Base-by-base conservation (phyloP, 2,329 filamentous ascomycete species). In the Colletotrichum sp. region DNA sequence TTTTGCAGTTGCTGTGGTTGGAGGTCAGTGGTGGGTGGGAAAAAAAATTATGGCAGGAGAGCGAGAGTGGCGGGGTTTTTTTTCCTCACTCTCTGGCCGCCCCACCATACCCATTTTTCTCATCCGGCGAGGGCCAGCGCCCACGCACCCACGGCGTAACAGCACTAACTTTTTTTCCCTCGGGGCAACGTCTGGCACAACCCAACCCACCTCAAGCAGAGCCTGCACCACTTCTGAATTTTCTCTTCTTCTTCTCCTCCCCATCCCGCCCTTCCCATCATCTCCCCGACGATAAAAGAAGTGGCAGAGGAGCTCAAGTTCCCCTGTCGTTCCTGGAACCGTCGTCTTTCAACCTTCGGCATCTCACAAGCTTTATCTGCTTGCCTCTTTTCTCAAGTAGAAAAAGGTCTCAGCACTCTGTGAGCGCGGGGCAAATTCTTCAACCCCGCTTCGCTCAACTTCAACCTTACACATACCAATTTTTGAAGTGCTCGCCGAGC, bases 371-470 rank as follows among this genome's bases (percentile, higher is more conserved):
- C 72, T 67, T 71, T 62, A 68, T 71, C 69, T 71, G 75, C 69
- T 71, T 71, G 65, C 75, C 77, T 78, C 55, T 73, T 69, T 76
- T 68, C 70, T 71, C 36, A 24, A 13, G 70, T 62, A 76, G 74
- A 74, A 73, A 76, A 72, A 75, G 72, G 67, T 71, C 66, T 68
- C 68, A 77, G 76, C 73, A 72, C 63, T 67, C 44, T 71, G 63
- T 70, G 68, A 77, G 77, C 78, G 79, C 79, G 78, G 79, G 79
- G 79, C 78, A 77, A 70, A 77, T 71, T 74, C 69, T 86, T 85
- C 83, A 85, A 87, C 86, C 86, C 86, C 86, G 85, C 86, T 87
- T 86, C 78, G 81, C 79, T 80, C 80, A 76, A 82, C 82, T 81
- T 81, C 82, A 67, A 71, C 70, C 77, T 70, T 78, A 80, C 80